Conservation (phyloP, 2,329 filamentous ascomycete genomes). For the Penicillium sp. region DNA sequence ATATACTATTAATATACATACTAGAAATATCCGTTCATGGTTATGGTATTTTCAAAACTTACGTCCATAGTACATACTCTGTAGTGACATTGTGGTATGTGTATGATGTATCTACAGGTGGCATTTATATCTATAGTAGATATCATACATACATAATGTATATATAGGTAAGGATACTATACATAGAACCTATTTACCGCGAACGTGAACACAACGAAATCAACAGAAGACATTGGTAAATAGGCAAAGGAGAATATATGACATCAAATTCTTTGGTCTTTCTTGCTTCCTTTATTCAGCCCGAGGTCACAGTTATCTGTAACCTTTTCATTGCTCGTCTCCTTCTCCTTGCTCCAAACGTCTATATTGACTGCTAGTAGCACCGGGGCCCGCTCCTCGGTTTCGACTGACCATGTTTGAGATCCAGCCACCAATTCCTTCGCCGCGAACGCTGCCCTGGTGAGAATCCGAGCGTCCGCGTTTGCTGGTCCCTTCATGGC, state of each 20-base stretch:
- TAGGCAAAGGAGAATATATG: neutral
- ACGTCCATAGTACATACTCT: no score
- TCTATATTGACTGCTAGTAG: conserved; percentile 45
- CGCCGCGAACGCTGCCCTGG: conserved; percentile 39
- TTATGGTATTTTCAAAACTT: neutral
- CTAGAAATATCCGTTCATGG: neutral
- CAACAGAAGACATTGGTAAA: neutral
- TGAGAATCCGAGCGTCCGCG: conserved; percentile 38
- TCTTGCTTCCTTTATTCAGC: neutral
- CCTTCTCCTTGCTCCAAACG: conserved; percentile 49
- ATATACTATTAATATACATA: neutral
- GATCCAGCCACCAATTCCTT: conserved; percentile 70
- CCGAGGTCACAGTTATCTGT: neutral
- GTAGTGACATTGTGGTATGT: no score
- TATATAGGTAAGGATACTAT: no score
- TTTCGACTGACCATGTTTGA: conserved; percentile 62
- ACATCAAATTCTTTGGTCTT: neutral
- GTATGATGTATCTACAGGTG: neutral
- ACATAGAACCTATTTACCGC: neutral
- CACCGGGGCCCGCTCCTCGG: conserved; percentile 40
- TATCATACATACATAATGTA: neutral
- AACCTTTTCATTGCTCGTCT: conserved; percentile 16
- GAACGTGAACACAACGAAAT: neutral
- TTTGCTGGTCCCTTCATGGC: conserved; percentile 52
- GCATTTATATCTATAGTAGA: neutral